Evolutionary conservation across 2,329 filamentous ascomycete species (phyloP).

Genomic region (Proliferodiscus dingleyae): DNA sequence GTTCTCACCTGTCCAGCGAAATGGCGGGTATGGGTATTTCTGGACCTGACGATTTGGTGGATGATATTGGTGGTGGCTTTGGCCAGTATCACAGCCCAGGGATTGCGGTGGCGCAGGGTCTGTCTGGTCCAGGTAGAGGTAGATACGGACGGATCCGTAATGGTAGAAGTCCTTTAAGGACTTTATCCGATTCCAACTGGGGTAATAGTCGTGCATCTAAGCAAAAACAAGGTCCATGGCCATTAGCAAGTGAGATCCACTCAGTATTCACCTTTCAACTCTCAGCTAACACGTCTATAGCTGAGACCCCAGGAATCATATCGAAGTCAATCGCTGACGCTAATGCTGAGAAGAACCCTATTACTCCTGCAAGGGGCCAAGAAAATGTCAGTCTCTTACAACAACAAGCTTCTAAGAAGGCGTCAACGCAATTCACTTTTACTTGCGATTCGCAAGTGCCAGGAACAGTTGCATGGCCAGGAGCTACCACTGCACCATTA

Average conservation of each 20-base stretch:
- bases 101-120: slow-evolving; percentile 54
- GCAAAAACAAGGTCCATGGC: slow-evolving; percentile 31
- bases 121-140: slow-evolving; percentile 81
- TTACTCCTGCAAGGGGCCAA: slow-evolving; percentile 56
- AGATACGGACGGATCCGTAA: slow-evolving; percentile 67
- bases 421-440: slow-evolving; percentile 91
- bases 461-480: slow-evolving; percentile 71
- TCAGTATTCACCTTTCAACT: slow-evolving; percentile 7
- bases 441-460: slow-evolving; percentile 88
- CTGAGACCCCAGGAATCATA: slow-evolving; percentile 72
- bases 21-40: slow-evolving; percentile 59
- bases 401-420: slow-evolving; percentile 59
- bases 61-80: slow-evolving; percentile 37
- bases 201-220: slow-evolving; percentile 29
- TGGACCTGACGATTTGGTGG: slow-evolving; percentile 40
- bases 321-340: slow-evolving; percentile 88
- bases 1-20: slow-evolving; percentile 51
- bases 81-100: slow-evolving; percentile 54
- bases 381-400: slow-evolving; percentile 77
- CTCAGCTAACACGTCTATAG: slow-evolving; percentile 27
- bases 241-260: slow-evolving; percentile 26
- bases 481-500: slow-evolving; percentile 31
- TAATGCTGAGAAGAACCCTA: slow-evolving; percentile 68
- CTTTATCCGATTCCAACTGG: slow-evolving; percentile 47
- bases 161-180: slow-evolving; percentile 57